phyloP scores from a whole-genome alignment of 2,329 filamentous ascomycete species.

The Talaromyces sp. region DNA sequence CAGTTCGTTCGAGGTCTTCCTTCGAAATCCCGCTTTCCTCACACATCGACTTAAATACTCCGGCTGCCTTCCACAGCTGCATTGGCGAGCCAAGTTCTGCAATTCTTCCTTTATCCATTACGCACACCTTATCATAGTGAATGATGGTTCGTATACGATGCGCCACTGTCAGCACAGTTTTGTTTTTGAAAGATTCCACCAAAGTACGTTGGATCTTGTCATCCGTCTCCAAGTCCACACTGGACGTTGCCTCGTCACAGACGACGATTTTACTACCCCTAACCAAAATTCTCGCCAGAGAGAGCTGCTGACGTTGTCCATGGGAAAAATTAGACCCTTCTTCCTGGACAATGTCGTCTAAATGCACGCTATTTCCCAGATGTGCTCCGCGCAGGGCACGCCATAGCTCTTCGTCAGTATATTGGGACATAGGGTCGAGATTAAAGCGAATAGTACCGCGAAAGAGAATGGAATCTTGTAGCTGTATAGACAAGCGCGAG shows the following conservation, averaged over 20 bases:
- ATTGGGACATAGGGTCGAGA: slow-evolving; percentile 70
- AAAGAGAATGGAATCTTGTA: slow-evolving; percentile 78
- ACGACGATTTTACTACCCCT: slow-evolving; percentile 69
- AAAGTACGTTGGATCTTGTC: slow-evolving; percentile 67
- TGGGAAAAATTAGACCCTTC: slow-evolving; percentile 67
- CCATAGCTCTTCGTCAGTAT: slow-evolving; percentile 64
- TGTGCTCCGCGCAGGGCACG: slow-evolving; percentile 69
- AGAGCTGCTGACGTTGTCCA: slow-evolving; percentile 72
- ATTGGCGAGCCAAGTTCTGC: slow-evolving; percentile 12
- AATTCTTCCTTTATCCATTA: slow-evolving; percentile 41
- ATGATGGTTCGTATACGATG: slow-evolving; percentile 69
- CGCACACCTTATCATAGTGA: slow-evolving; percentile 68
- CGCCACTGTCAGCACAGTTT: slow-evolving; percentile 67
- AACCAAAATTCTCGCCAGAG: slow-evolving; percentile 68
- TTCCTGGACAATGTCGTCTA: slow-evolving; percentile 37
- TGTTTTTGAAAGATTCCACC: slow-evolving; percentile 59
- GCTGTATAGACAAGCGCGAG: slow-evolving; percentile 72
- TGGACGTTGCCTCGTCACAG: slow-evolving; percentile 70
- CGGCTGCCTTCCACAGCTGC: slow-evolving; percentile 9
- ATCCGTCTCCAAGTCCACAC: slow-evolving; percentile 71
- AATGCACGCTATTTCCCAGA: slow-evolving; percentile 38
- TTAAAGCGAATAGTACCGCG: slow-evolving; percentile 73
- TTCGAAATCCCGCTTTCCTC: slow-evolving; percentile 14
- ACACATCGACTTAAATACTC: slow-evolving; percentile 14
- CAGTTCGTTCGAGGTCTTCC: not conserved